These are phyloP conservation scores for Lolium rigidum DNA, from an alignment of 176 grass and related monocot species.

Conservation along the genomic window DNA sequence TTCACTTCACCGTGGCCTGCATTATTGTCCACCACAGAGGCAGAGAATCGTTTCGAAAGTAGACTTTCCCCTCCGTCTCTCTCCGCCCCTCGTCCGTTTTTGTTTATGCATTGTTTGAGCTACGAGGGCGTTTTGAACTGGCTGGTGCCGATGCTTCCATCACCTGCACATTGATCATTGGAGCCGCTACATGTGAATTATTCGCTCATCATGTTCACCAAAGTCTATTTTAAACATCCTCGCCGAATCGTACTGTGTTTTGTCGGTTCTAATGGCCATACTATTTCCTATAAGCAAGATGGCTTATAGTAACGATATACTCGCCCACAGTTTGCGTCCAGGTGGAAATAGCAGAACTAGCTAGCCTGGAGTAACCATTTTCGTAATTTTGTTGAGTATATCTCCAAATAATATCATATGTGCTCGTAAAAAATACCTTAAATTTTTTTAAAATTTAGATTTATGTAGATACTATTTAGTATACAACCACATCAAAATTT, in stretches of 20 bases:
- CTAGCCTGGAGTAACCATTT: not conserved
- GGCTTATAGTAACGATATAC: not conserved
- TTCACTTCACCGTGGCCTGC: not conserved
- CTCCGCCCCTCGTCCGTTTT: not conserved
- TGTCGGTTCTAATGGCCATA: not conserved
- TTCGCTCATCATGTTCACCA: not conserved
- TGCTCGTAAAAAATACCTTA: too few relatives aligned
- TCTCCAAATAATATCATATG: too few relatives aligned
- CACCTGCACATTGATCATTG: slow-evolving; percentile 32
- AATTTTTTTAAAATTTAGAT: too few relatives aligned
- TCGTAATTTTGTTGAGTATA: too few relatives aligned
- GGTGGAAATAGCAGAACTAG: not conserved
- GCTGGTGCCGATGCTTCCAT: slow-evolving; percentile 7
- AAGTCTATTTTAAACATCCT: not conserved
- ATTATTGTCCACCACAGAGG: slow-evolving; percentile 28
- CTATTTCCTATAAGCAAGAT: not conserved
- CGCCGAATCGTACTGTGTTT: not conserved
- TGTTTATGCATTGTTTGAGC: not conserved
- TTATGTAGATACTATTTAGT: too few relatives aligned
- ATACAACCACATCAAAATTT: too few relatives aligned
- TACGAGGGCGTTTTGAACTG: not conserved
- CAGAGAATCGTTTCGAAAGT: slow-evolving; percentile 23
- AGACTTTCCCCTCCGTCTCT: not conserved
- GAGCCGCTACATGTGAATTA: slow-evolving; percentile 15
- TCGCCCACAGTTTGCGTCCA: not conserved